phyloP scores from a whole-genome alignment of 106 monocot species.

The Dactylorhiza incarnata region DNA sequence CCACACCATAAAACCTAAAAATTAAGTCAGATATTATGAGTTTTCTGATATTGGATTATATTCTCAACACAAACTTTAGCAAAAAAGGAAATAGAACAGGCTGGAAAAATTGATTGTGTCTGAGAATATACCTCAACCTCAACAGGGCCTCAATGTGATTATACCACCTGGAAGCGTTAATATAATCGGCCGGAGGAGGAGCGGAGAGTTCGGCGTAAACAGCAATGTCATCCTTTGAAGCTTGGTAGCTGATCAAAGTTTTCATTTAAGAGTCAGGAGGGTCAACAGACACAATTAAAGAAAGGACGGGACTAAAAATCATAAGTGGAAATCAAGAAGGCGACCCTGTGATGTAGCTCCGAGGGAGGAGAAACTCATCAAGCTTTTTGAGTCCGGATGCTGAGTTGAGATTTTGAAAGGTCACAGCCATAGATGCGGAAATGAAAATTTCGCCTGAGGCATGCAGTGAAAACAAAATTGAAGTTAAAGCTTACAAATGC shows the following conservation, averaged over 20 bases:
- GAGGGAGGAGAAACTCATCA: slow-evolving; percentile 74
- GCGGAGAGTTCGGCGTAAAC: slow-evolving; percentile 41
- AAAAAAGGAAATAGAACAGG: neutral
- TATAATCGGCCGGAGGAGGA: slow-evolving; percentile 42
- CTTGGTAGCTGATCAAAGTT: slow-evolving; percentile 60
- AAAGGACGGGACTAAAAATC: neutral
- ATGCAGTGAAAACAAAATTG: neutral
- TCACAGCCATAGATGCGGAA: slow-evolving; percentile 45
- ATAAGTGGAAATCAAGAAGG: neutral
- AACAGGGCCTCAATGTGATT: slow-evolving; percentile 86
- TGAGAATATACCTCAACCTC: slow-evolving; percentile 39
- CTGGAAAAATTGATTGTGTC: neutral
- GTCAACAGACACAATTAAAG: neutral
- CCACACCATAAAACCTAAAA: no score
- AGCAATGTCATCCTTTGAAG: slow-evolving; percentile 87
- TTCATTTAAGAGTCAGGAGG: neutral
- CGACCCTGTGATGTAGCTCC: slow-evolving; percentile 88
- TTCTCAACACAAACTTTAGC: neutral
- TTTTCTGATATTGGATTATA: no score
- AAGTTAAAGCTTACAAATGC: neutral
- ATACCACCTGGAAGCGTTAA: slow-evolving; percentile 80
- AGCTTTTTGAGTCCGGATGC: slow-evolving; percentile 74
- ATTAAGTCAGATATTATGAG: no score
- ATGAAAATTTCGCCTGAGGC: neutral
- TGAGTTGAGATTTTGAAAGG: slow-evolving; percentile 43